phyloP scores from a whole-genome alignment of 208 protist genomes.

The Wallacemonas collosoma region DNA sequence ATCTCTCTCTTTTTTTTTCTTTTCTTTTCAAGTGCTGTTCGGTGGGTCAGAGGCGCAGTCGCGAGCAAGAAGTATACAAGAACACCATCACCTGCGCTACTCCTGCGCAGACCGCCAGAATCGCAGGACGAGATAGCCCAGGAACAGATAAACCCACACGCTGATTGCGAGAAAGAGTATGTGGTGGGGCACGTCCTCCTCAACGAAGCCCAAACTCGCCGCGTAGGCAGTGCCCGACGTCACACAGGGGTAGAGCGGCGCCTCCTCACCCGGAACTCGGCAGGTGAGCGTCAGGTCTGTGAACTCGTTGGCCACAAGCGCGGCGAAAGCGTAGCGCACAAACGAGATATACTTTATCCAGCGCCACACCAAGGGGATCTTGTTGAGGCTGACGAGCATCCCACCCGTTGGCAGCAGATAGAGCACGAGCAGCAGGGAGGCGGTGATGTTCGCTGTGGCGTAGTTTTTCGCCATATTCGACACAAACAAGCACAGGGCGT shows the following conservation, averaged over 20 bases:
- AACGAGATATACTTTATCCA: slow-evolving; percentile 84
- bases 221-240: slow-evolving; percentile 47
- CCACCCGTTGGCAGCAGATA: slow-evolving; percentile 67
- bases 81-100: background rate
- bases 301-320: slow-evolving; percentile 76
- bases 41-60: background rate
- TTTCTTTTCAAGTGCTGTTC: background rate
- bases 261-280: background rate
- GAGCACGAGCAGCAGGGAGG: slow-evolving; percentile 64
- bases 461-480: slow-evolving; percentile 65
- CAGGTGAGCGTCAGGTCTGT: slow-evolving; percentile 52
- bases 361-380: slow-evolving; percentile 56
- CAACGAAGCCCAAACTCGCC: slow-evolving; percentile 41
- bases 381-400: slow-evolving; percentile 60
- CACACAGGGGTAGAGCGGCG: slow-evolving; percentile 29
- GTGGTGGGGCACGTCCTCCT: slow-evolving; percentile 27
- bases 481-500: slow-evolving; percentile 63
- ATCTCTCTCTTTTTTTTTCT: background rate
- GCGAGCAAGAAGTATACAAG: slow-evolving; percentile 18
- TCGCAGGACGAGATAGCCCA: slow-evolving; percentile 52
- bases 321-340: slow-evolving; percentile 61
- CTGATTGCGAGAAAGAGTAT: slow-evolving; percentile 28
- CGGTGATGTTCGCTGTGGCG: slow-evolving; percentile 52
- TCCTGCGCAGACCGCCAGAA: slow-evolving; percentile 28
- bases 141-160: slow-evolving; percentile 44